Base-by-base conservation (phyloP, 139 green algal species). In the Chlorella sp. region DNA sequence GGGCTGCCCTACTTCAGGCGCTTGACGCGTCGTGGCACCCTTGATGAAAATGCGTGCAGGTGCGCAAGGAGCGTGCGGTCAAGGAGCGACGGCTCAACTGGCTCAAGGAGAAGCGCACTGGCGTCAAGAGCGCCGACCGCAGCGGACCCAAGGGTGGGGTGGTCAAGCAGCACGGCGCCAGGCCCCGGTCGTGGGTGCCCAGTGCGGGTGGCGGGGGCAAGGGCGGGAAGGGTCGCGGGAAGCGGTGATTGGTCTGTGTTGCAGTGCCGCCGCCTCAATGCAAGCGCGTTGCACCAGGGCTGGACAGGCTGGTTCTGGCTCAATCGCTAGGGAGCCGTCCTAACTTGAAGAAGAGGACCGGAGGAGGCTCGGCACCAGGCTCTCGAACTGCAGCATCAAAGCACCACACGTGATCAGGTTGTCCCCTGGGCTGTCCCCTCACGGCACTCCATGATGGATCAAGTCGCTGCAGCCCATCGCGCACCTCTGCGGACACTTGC, bases 31-130 rank as follows among this genome's bases (percentile, higher is more conserved):
- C 17, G 42, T 55, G 42, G 42, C 42, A 55, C 17, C 10, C 10
- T 17, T 55, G 42, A 55, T 24, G 10, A 55, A 24, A 55, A 55
- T 55, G 10, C 17, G 17, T 55, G 42, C 42, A 55, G 70, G 78
- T 83, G 26, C 62, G 69, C 36, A 83, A 80, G 73, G 73, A 77
- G 50, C 69, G 73, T 2, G 74, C 69, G 51, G 14, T 62, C 32
- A 59, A 55, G 31, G 72, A 75, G 49, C 31, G 62, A 26, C 36
- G 69, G 61, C 73, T 74, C 72, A 62, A 70, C 1, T 77, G 67
- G 50, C 33, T n/a, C n/a, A n/a, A n/a, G n/a, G n/a, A n/a, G n/a
- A n/a, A n/a, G n/a, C n/a, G n/a, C n/a, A n/a, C n/a, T n/a, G n/a
- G n/a, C n/a, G n/a, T n/a, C n/a, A n/a, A n/a, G n/a, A n/a, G n/a